Base-by-base conservation (phyloP, 345 rosid species). In the Dipteronia sinensis region DNA sequence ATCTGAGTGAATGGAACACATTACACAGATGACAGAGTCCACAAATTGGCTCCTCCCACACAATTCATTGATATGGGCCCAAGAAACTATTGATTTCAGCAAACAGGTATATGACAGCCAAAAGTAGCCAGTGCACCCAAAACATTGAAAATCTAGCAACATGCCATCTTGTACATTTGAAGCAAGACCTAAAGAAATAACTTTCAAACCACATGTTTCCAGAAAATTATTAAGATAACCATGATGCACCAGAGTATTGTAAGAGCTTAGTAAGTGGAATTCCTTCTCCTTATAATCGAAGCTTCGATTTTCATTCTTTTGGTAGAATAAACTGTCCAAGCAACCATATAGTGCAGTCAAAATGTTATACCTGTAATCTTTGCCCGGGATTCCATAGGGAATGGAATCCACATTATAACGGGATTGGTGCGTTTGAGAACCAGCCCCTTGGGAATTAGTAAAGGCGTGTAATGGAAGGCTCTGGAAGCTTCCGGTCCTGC, bases 331-430 rank as follows among this genome's bases (percentile, higher is more conserved):
- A 59, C 16, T n/a, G 67, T 38, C n/a, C 67, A 44, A 40, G 29
- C 23, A 75, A 65, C 67, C 27, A 73, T 64, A 17, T 27, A 23
- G 44, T 20, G 31, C 38, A 67, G 11, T 47, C 66, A 67, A 56
- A 79, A 16, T 40, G 38, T 6, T 46, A 65, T 88, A 88, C 91
- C 91, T 86, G 83, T 81, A 86, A 76, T 88, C 89, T 84, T 88
- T 88, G 81, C 84, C 83, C 12, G 91, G 91, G 58, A 86, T 82
- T 77, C 84, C 89, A 69, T 74, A 83, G 22, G 91, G 86, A 72
- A 86, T 85, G 46, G 86, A 80, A 20, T 86, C 89, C 78, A 85
- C 42, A 38, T 72, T 68, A 82, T 84, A 85, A 79, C 71, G 85
- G 63, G 87, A 80, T 72, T 83, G 82, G 73, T 75, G 82, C 27